Percentiles rank a stretch among this genome's conserved stretches.
These are phyloP conservation scores for Phytophthora colocasiae DNA, from an alignment of 352 stramenopile species.

Conservation along the genomic window DNA sequence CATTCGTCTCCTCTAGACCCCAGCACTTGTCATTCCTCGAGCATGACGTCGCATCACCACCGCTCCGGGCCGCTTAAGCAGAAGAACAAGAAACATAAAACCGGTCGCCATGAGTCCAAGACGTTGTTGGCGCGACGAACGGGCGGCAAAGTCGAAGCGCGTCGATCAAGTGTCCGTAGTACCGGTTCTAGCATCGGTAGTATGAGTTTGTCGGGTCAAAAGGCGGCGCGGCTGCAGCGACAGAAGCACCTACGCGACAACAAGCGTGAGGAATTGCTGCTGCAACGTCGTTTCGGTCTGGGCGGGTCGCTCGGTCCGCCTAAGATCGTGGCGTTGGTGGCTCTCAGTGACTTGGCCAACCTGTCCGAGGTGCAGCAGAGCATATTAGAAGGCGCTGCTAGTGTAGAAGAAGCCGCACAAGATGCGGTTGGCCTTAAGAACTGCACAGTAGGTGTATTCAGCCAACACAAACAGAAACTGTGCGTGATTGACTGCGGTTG, in stretches of 20 bases:
- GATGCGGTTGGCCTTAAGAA: constrained; percentile 57
- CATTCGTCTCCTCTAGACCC: constrained; percentile 21
- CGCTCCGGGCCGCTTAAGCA: constrained; percentile 91
- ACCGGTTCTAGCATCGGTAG: constrained; percentile 49
- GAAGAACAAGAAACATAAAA: constrained; percentile 94
- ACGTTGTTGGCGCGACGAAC: constrained; percentile 66
- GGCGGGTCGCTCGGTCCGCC: constrained; percentile 71
- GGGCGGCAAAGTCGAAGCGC: constrained; percentile 80
- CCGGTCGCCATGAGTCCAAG: constrained; percentile 86
- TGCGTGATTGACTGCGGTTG: constrained; percentile 87
- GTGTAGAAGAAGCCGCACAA: constrained; percentile 60
- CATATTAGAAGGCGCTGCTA: constrained; percentile 68
- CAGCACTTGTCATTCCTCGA: constrained; percentile 24
- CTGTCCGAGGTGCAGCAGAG: constrained; percentile 66
- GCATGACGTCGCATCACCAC: constrained; percentile 84
- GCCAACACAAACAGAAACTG: constrained; percentile 91
- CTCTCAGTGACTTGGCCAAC: constrained; percentile 72
- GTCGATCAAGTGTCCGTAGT: constrained; percentile 49
- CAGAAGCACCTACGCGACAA: constrained; percentile 86
- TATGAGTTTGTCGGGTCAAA: constrained; percentile 68
- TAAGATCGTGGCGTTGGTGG: constrained; percentile 89
- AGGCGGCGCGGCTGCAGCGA: constrained; percentile 78
- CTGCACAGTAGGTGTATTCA: constrained; percentile 72
- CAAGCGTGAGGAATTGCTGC: constrained; percentile 86
- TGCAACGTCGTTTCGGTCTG: constrained; percentile 86